Conservation (phyloP, 2,329 filamentous ascomycete genomes). For the Ophiostoma fasciatum region DNA sequence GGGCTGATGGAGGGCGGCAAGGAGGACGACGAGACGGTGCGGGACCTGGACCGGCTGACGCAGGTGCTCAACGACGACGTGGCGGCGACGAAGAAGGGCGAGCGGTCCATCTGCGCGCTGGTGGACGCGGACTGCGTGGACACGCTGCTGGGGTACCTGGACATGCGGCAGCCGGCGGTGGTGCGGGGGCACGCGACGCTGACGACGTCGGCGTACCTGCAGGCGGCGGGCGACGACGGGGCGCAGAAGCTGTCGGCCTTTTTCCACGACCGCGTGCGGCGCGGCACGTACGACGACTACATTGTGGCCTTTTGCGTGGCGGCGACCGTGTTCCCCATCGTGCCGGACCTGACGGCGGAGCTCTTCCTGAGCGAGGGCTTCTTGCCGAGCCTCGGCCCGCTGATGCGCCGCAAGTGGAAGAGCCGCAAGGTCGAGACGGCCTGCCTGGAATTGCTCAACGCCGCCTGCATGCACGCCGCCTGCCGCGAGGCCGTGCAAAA, state of each 20-base stretch:
- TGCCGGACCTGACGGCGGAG: conserved; percentile 56
- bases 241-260: conserved; percentile 56
- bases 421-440: conserved; percentile 75
- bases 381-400: conserved; percentile 55
- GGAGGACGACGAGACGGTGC: conserved; percentile 58
- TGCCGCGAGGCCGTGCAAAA: conserved; percentile 76
- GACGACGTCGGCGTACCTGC: conserved; percentile 69
- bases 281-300: conserved; percentile 73
- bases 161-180: conserved; percentile 60
- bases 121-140: conserved; percentile 67
- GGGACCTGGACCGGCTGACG: conserved; percentile 42
- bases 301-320: conserved; percentile 91
- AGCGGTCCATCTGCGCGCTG: conserved; percentile 40
- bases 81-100: conserved; percentile 26
- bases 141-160: conserved; percentile 72
- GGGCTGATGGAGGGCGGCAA: conserved; percentile 82
- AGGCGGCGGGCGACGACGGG: conserved; percentile 58
- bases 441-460: conserved; percentile 78
- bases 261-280: conserved; percentile 55
- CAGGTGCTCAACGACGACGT: conserved; percentile 43
- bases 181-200: conserved; percentile 72
- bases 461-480: conserved; percentile 69
- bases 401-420: conserved; percentile 70
- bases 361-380: conserved; percentile 87
- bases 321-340: conserved; percentile 72